These are phyloP conservation scores for Stachybotrys chartarum DNA, from an alignment of 2,329 filamentous ascomycete species.

Conservation along the genomic window DNA sequence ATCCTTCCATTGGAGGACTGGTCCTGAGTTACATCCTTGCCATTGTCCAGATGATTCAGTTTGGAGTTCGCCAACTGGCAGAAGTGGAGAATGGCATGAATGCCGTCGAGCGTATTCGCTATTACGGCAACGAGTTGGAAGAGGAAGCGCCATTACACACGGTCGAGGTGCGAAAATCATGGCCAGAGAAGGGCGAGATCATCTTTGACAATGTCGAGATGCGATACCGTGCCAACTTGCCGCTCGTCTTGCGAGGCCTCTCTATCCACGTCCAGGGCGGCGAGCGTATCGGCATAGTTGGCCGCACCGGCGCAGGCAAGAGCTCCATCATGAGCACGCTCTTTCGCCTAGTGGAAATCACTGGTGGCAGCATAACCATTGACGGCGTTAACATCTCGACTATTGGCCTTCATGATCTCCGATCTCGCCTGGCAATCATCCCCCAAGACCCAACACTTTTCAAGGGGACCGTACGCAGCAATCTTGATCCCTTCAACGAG, in stretches of 20 bases:
- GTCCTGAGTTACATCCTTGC: constrained; percentile 89
- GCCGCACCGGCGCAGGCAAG: constrained; percentile 76
- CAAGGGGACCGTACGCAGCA: constrained; percentile 70
- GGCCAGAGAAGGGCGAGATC: constrained; percentile 85
- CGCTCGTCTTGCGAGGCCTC: constrained; percentile 64
- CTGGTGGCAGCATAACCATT: constrained; percentile 54
- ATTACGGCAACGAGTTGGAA: constrained; percentile 81
- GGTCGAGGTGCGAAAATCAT: constrained; percentile 61
- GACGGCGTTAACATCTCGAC: constrained; percentile 64
- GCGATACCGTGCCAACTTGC: constrained; percentile 67
- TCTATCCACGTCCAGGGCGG: constrained; percentile 67
- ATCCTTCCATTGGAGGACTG: constrained; percentile 77
- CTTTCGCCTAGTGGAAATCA: constrained; percentile 67
- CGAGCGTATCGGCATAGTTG: constrained; percentile 75
- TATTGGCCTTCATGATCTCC: constrained; percentile 67
- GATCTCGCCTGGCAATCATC: constrained; percentile 73
- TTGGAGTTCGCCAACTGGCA: constrained; percentile 85
- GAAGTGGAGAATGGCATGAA: constrained; percentile 99
- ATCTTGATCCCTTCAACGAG: constrained; percentile 74
- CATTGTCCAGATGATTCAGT: constrained; percentile 94
- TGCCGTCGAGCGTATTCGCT: constrained; percentile 81
- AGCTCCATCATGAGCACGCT: constrained; percentile 77
- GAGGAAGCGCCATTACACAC: constrained; percentile 83
- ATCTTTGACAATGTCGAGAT: constrained; percentile 69
- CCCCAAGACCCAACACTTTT: constrained; percentile 81